These are phyloP conservation scores for Eimeria falciformis DNA, from an alignment of 169 alveolate species.

Conservation along the genomic window DNA sequence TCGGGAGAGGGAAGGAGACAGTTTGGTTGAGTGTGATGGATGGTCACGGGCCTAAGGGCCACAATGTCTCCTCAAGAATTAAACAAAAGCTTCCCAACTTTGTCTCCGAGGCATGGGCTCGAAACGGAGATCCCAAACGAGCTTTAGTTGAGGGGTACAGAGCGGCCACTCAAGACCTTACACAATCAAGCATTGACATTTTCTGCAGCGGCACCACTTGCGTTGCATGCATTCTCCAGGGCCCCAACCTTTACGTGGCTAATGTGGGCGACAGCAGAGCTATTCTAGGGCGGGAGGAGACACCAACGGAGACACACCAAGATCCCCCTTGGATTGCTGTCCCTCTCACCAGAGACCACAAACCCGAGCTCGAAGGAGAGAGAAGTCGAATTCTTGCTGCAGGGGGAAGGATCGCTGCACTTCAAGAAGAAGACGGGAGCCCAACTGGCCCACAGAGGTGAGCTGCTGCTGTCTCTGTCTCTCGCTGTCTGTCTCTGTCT, in stretches of 20 bases:
- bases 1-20: background rate
- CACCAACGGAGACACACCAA: background rate
- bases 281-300: conserved; percentile 22
- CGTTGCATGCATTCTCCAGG: conserved; percentile 31
- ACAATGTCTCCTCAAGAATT: conserved; percentile 12
- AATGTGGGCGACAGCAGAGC: conserved; percentile 77
- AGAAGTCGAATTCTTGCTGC: conserved; percentile 11
- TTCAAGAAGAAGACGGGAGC: conserved; percentile 34
- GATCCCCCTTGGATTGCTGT: conserved; percentile 42
- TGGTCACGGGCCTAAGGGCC: conserved; percentile 65
- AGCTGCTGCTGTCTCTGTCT: background rate
- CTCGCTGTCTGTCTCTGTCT: background rate
- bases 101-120: conserved; percentile 14
- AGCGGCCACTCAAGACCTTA: conserved; percentile 10
- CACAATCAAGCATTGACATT: conserved; percentile 12
- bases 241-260: conserved; percentile 49
- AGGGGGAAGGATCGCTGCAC: conserved; percentile 65
- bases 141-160: conserved; percentile 28
- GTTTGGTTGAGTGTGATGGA: conserved; percentile 61
- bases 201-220: conserved; percentile 68
- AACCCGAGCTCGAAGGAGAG: conserved; percentile 73
- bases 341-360: conserved; percentile 74
- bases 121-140: background rate
- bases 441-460: conserved; percentile 23
- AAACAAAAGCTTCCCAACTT: background rate